phyloP scores from a whole-genome alignment of 2,329 filamentous ascomycete genomes.

The Penicillium palitans region DNA sequence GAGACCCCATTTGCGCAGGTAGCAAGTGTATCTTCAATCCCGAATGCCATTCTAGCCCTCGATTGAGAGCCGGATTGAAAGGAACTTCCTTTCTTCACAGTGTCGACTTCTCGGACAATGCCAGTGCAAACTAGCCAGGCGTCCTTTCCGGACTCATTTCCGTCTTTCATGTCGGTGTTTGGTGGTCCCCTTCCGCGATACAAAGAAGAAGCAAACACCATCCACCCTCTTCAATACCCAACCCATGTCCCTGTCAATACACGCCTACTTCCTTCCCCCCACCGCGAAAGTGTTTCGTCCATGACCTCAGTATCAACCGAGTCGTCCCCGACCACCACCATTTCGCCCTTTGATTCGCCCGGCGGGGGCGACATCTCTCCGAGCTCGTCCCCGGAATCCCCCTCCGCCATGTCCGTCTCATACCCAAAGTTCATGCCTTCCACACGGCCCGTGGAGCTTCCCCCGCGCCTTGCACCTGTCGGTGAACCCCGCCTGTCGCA shows the following conservation, averaged over 20 bases:
- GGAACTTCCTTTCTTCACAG: constrained; percentile 32
- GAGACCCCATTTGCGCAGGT: constrained; percentile 42
- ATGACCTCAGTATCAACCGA: constrained; percentile 77
- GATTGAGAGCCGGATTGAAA: constrained; percentile 5
- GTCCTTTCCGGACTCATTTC: constrained; percentile 48
- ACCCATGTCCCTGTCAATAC: constrained; percentile 32
- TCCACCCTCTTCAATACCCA: constrained; percentile 31
- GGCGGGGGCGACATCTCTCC: constrained; percentile 88
- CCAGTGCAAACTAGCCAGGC: constrained; percentile 44
- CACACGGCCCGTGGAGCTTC: constrained; percentile 28
- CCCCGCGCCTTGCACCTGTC: constrained; percentile 23
- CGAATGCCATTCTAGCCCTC: constrained; percentile 34
- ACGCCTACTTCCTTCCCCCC: constrained; percentile 35
- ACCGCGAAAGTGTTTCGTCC: constrained; percentile 47
- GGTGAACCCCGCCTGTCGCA: neutral
- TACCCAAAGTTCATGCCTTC: constrained; percentile 43
- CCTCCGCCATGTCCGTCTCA: constrained; percentile 65
- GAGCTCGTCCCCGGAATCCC: constrained; percentile 88
- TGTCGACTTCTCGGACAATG: constrained; percentile 32
- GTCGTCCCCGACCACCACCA: constrained; percentile 90
- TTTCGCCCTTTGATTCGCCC: constrained; percentile 89
- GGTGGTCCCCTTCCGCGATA: constrained; percentile 39
- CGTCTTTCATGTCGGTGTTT: constrained; percentile 56
- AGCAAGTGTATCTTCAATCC: constrained; percentile 35
- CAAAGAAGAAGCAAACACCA: constrained; percentile 31